Percentiles rank a stretch among this genome's conserved stretches.
phyloP scores from a whole-genome alignment of 1,139 yeast species.

The Diutina siamensis region DNA sequence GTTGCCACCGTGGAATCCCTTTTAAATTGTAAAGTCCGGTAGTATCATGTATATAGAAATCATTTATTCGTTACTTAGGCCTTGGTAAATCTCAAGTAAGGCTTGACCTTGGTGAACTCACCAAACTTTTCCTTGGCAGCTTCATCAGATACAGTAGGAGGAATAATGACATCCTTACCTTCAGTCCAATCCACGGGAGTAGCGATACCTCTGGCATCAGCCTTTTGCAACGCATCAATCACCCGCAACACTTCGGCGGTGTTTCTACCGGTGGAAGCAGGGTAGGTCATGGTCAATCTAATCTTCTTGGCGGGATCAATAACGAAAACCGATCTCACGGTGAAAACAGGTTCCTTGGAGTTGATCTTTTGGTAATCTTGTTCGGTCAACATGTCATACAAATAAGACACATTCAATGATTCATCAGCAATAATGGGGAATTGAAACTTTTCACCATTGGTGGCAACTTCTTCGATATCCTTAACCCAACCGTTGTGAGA shows the following conservation, averaged over 20 bases:
- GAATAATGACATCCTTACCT: slow-evolving; percentile 84
- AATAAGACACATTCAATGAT: slow-evolving; percentile 66
- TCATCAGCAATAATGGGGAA: slow-evolving; percentile 87
- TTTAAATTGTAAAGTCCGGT: neutral
- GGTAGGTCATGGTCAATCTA: slow-evolving; percentile 73
- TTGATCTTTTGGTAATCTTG: slow-evolving; percentile 71
- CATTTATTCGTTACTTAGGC: slow-evolving; percentile 6
- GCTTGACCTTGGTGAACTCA: slow-evolving; percentile 67
- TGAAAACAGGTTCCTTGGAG: slow-evolving; percentile 43
- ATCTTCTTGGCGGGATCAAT: slow-evolving; percentile 83
- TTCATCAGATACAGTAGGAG: slow-evolving; percentile 69
- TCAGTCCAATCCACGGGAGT: slow-evolving; percentile 69
- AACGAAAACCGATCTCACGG: slow-evolving; percentile 80
- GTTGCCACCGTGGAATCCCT: neutral
- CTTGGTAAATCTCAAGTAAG: slow-evolving; percentile 42
- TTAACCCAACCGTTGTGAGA: slow-evolving; percentile 74
- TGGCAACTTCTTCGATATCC: slow-evolving; percentile 71
- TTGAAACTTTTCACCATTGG: slow-evolving; percentile 51
- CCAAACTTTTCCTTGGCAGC: slow-evolving; percentile 78
- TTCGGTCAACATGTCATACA: slow-evolving; percentile 87
- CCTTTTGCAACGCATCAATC: slow-evolving; percentile 71
- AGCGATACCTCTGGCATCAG: slow-evolving; percentile 69
- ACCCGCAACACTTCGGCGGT: slow-evolving; percentile 80
- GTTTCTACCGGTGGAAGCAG: slow-evolving; percentile 89
- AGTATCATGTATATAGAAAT: neutral